These are phyloP conservation scores for Triticum timopheevii DNA, from an alignment of 176 grass and related monocot genomes.

Conservation along the genomic window DNA sequence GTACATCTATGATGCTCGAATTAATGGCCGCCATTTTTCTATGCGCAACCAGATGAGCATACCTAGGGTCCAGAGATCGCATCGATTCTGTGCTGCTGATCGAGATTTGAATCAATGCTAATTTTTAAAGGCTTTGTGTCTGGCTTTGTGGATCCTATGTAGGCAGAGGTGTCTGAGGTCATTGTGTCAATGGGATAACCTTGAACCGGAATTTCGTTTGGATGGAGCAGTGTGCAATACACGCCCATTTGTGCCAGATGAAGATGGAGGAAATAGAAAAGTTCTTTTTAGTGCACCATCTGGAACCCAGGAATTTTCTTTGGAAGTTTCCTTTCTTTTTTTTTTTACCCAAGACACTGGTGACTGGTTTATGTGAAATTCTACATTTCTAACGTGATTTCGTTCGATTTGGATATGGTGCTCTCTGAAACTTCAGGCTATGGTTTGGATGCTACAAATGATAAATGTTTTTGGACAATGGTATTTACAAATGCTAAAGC, in stretches of 20 bases:
- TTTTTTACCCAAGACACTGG: neutral
- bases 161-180: neutral
- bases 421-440: no score
- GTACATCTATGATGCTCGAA: conserved; percentile 3
- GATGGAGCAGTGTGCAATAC: neutral
- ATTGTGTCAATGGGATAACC: neutral
- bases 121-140: neutral
- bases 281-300: neutral
- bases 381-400: neutral
- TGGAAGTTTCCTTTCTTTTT: neutral
- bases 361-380: neutral
- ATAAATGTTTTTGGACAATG: neutral
- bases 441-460: neutral
- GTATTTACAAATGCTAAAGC: neutral
- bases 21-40: conserved; percentile 25
- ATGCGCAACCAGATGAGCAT: neutral
- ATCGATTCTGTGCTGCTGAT: conserved; percentile 13
- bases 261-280: no score
- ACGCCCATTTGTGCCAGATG: neutral
- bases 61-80: conserved; percentile 29
- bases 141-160: conserved; percentile 12
- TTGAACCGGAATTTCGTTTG: neutral
- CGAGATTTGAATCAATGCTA: neutral
- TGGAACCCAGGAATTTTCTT: neutral
- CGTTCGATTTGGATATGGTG: neutral